A percentile compares a stretch with the other conserved stretches of the same genome.
Conservation (phyloP, 2,329 filamentous ascomycete genomes). For the Pezicula carpinea region DNA sequence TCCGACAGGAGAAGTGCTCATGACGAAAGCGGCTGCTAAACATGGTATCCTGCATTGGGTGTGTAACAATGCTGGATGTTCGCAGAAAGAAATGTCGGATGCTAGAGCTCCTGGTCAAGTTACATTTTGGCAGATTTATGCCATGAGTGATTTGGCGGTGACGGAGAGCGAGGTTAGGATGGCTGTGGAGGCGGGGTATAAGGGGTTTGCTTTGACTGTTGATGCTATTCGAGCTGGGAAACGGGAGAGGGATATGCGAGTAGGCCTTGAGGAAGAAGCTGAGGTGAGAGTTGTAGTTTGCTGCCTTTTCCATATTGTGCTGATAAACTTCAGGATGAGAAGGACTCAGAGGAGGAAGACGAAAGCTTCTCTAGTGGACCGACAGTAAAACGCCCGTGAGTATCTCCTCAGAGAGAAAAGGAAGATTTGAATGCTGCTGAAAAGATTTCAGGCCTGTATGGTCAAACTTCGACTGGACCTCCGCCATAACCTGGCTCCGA, state of each 20-base stretch:
- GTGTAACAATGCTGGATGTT: conserved; percentile 2
- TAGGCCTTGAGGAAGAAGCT: not conserved
- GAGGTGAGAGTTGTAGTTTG: not conserved
- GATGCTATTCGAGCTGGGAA: not conserved
- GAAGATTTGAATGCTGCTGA: not conserved
- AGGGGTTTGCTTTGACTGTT: not conserved
- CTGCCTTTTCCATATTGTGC: not conserved
- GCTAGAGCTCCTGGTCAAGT: not conserved
- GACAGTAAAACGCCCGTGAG: not conserved
- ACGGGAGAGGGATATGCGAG: not conserved
- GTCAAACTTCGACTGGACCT: not conserved
- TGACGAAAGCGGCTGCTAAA: conserved; percentile 8
- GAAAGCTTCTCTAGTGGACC: not conserved
- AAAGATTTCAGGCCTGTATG: not conserved
- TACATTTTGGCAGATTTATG: not conserved
- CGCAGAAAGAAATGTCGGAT: not conserved
- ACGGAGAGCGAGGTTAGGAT: not conserved
- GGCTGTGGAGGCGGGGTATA: not conserved
- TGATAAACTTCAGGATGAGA: not conserved
- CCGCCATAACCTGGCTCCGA: not conserved
- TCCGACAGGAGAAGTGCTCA: conserved; percentile 3
- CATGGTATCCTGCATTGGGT: conserved; percentile 8
- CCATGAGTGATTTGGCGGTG: not conserved
- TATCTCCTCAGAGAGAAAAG: not conserved
- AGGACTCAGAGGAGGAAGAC: not conserved